phyloP scores from a whole-genome alignment of 306 rosid species.

The Cicer yamashitae region DNA sequence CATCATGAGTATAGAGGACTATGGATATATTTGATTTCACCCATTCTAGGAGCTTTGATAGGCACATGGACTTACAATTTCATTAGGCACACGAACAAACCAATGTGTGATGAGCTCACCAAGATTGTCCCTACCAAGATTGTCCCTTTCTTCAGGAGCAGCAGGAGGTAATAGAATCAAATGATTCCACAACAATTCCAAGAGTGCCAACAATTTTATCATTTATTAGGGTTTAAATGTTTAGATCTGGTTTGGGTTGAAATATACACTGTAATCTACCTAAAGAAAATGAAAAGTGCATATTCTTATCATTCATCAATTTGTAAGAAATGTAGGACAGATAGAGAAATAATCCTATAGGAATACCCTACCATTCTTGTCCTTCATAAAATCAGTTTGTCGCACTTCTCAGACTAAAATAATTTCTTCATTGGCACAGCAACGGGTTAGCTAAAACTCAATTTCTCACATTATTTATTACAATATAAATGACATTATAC shows the following conservation, averaged over 20 bases:
- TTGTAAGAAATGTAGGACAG: background rate
- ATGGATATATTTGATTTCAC: constrained; percentile 66
- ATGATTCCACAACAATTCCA: background rate
- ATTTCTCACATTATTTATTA: background rate
- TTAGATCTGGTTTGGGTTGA: background rate
- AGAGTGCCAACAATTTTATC: background rate
- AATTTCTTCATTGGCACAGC: background rate
- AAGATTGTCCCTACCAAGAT: constrained; percentile 49
- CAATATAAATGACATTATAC: constrained; percentile 33
- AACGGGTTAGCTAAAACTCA: background rate
- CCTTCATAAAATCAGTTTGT: background rate
- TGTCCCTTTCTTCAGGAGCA: constrained; percentile 59
- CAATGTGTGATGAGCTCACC: constrained; percentile 59
- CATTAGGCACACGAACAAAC: constrained; percentile 65
- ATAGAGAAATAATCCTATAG: no score
- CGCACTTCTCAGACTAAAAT: background rate
- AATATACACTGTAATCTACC: background rate
- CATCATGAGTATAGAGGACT: constrained; percentile 49
- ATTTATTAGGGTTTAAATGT: background rate
- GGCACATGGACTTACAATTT: constrained; percentile 72
- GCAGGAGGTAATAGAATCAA: background rate
- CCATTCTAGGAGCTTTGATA: constrained; percentile 63
- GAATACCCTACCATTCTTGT: no score
- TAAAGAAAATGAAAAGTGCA: background rate
- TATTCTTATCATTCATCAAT: background rate